Percentiles rank a stretch among this genome's conserved stretches.
These are phyloP conservation scores for Isoetes taiwanensis DNA, from an alignment of 75 land plant species.

Conservation along the genomic window DNA sequence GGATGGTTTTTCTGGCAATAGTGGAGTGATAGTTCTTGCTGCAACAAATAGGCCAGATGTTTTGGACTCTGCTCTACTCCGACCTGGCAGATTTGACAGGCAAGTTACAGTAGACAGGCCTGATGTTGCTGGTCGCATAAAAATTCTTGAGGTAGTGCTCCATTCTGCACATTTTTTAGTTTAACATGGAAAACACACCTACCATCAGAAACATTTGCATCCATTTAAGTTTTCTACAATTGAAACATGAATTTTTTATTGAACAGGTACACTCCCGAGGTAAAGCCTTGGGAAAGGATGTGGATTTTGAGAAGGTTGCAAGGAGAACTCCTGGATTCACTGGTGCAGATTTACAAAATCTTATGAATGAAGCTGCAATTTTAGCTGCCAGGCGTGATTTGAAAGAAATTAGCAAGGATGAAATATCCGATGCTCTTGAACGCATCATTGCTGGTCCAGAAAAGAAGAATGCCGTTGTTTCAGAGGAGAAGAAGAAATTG, in stretches of 20 bases:
- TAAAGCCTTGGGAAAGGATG: slow-evolving; percentile 96
- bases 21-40: slow-evolving; percentile 93
- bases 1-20: slow-evolving; percentile 97
- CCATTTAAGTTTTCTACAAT: not conserved
- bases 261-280: slow-evolving; percentile 93
- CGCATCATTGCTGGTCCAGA: slow-evolving; percentile 99
- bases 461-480: slow-evolving; percentile 99
- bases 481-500: slow-evolving; percentile 92
- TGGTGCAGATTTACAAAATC: slow-evolving; percentile 94
- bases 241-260: not conserved
- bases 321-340: slow-evolving; percentile 99
- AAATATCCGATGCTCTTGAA: slow-evolving; percentile 98
- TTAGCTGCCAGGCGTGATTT: slow-evolving; percentile 95
- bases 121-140: slow-evolving; percentile 98
- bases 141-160: slow-evolving; percentile 64
- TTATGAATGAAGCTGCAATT: slow-evolving; percentile 99
- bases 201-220: not conserved
- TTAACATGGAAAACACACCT: no score
- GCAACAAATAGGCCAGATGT: slow-evolving; percentile 98
- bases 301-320: slow-evolving; percentile 94
- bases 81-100: slow-evolving; percentile 96
- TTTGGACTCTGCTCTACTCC: slow-evolving; percentile 75
- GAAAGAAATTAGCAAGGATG: slow-evolving; percentile 99
- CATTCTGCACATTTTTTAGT: not conserved
- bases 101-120: slow-evolving; percentile 98